These are phyloP conservation scores for Euphorbia schlechtendalii DNA, from an alignment of 441 rosid species.

Conservation along the genomic window DNA sequence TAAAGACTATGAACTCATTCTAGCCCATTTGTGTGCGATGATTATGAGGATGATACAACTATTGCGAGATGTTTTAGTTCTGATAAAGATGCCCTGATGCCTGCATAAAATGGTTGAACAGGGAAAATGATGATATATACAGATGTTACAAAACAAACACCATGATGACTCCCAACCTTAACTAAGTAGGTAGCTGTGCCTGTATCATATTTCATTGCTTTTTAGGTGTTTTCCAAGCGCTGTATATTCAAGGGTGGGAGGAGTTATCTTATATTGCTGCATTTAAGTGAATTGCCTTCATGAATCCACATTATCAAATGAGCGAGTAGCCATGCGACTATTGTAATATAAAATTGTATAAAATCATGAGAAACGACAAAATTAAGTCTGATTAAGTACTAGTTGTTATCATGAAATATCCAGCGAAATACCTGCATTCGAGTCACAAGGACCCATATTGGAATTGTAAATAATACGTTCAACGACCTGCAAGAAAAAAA, in stretches of 20 bases:
- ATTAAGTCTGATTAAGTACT: neutral
- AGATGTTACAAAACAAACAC: neutral
- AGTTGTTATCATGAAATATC: neutral
- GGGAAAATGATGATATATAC: too few relatives aligned
- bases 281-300: neutral
- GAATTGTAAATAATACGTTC: slow-evolving; percentile 58
- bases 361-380: neutral
- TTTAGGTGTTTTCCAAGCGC: neutral
- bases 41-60: neutral
- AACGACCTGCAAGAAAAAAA: slow-evolving; percentile 40
- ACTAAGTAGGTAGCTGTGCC: neutral
- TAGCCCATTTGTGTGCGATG: neutral
- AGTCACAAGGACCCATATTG: slow-evolving; percentile 68
- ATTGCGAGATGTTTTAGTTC: neutral
- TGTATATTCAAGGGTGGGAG: neutral
- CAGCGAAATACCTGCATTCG: slow-evolving; percentile 53
- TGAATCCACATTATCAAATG: neutral
- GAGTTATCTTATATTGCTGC: neutral
- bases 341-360: neutral
- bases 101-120: neutral
- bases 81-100: neutral
- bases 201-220: neutral
- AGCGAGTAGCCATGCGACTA: neutral
- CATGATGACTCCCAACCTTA: neutral
- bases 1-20: slow-evolving; percentile 3